Evolutionary conservation across 306 rosid genomes (phyloP), one percentile per base, ranked within the genome.

Genomic region (Heteromeles arbutifolia): DNA sequence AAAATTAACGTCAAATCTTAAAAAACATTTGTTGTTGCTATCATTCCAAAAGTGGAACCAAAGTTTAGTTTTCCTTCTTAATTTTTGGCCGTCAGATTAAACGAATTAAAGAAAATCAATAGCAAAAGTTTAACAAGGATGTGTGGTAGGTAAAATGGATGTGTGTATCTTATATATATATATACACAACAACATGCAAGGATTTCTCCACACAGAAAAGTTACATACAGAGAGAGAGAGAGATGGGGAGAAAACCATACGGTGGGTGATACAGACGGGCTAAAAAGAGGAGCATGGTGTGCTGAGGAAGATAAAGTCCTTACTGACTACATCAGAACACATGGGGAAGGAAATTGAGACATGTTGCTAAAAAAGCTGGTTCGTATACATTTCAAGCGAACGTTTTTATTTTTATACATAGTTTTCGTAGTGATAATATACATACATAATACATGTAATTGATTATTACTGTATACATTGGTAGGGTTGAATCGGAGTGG

Each of bases 301-400:
- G 78, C 71, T 68, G 50, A 25, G 28, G 85, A 77, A 82, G 82
- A 77, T 72, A 52, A 73, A 61, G 74, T 73, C 53, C 82, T 77
- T 48, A 58, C 19, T 15, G 54, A 68, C 9, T 59, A 77, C 72
- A 50, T 82, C 19, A 34, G 61, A 67, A 61, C 25, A 21, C 76
- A 82, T 13, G 85, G 85, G 26, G 82, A 73, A 61, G 78, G 82
- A 72, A 69, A 45, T 82, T 82, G 85, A 59, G 74, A 71, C 43
- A 76, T 69, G 56, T 81, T 19, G 70, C 81, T 12, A 65, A 13
- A 65, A 61, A 24, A 72, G 81, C 84, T 7, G 84, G 84, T 76
- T 11, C 9, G 29, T 57, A 57, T 0, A 21, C 37, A 32, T 32
- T 32, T 32, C 37, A 32, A 5, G 63, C 19, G 53, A 48, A 48